Evolutionary conservation across 2,329 filamentous ascomycete genomes (phyloP).

Genomic region (Epichloe coenophiala): DNA sequence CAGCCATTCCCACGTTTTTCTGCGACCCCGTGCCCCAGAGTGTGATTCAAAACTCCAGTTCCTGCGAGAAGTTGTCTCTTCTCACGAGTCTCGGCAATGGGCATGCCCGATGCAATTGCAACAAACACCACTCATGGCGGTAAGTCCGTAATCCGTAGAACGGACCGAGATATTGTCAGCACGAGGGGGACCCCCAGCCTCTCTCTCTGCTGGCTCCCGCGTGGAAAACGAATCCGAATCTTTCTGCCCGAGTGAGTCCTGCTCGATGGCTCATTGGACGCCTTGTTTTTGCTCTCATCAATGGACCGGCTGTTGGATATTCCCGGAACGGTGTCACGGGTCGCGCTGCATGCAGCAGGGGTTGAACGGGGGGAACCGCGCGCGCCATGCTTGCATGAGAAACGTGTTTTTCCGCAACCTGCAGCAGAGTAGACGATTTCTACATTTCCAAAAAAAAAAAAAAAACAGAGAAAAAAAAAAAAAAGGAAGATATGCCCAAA

Average conservation of each 20-base stretch:
- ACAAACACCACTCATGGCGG: neutral
- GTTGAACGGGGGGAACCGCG: too few species aligned
- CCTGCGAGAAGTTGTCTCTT: neutral
- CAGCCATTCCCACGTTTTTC: neutral
- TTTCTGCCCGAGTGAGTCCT: neutral
- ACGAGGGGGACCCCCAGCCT: neutral
- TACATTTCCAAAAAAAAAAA: too few species aligned
- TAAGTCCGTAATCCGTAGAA: neutral
- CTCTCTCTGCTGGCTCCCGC: neutral
- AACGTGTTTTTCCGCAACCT: too few species aligned
- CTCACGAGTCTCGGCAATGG: neutral
- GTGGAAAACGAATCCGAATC: neutral
- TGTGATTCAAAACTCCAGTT: neutral
- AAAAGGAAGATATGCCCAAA: neutral
- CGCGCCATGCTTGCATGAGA: too few species aligned
- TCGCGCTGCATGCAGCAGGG: neutral
- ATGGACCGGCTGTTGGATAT: neutral
- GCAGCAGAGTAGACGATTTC: too few species aligned
- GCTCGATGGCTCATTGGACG: too few species aligned
- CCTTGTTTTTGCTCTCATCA: too few species aligned
- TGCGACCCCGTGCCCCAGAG: neutral
- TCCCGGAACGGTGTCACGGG: constrained; percentile 2
- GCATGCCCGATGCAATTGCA: neutral
- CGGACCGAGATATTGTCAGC: neutral
- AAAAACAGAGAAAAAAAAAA: too few species aligned